These are phyloP conservation scores for Isatis lusitanica DNA, from an alignment of 441 rosid species.

Conservation along the genomic window DNA sequence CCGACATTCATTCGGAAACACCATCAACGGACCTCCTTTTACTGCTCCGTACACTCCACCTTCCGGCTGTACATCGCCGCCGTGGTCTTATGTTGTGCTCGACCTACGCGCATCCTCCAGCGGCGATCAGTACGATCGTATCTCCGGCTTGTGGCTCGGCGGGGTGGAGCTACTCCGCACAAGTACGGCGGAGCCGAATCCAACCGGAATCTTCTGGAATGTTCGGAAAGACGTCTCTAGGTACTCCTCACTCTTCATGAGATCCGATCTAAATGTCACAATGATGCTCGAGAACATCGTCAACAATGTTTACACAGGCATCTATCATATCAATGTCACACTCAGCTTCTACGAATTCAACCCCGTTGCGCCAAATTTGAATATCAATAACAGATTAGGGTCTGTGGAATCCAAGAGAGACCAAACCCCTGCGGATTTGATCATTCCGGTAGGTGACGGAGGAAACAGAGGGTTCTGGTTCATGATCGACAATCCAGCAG, in stretches of 20 bases:
- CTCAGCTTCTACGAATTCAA: constrained; percentile 52
- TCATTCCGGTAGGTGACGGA: constrained; percentile 50
- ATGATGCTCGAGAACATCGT: constrained; percentile 88
- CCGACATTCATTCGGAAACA: constrained; percentile 78
- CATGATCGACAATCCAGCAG: constrained; percentile 47
- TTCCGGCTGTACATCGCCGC: constrained; percentile 54
- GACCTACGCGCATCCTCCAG: constrained; percentile 50
- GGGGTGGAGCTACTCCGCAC: constrained; percentile 84
- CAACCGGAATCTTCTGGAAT: constrained; percentile 67
- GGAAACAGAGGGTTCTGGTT: constrained; percentile 64
- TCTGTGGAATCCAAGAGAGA: constrained; percentile 10
- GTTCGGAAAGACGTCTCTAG: constrained; percentile 74
- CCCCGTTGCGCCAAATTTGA: constrained; percentile 7
- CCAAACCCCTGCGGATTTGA: constrained; percentile 60
- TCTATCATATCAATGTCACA: constrained; percentile 62
- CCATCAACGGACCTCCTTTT: constrained; percentile 65
- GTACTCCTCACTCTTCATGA: constrained; percentile 58
- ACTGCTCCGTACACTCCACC: constrained; percentile 64
- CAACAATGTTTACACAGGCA: constrained; percentile 70
- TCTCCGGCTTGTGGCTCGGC: constrained; percentile 76
- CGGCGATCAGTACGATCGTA: constrained; percentile 78
- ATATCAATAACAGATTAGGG: neutral
- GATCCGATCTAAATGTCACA: constrained; percentile 46
- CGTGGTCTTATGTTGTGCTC: constrained; percentile 66
- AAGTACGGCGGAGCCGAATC: constrained; percentile 79